Evolutionary conservation across 805 yeast genomes (phyloP), one percentile per base, ranked within the genome.

Genomic region (Saccharomyces paradoxus): DNA sequence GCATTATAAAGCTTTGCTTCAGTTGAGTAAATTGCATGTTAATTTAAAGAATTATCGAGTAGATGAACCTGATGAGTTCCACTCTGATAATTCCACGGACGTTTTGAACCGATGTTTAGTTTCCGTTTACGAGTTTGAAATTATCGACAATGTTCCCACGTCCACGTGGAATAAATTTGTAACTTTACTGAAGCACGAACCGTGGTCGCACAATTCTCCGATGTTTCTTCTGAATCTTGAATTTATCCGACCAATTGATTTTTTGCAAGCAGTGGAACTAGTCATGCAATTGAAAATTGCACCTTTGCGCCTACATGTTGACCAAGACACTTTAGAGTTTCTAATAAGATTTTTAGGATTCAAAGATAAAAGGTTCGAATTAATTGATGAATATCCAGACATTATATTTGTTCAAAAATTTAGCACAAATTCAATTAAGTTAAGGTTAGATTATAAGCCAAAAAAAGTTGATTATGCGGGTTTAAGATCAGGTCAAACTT

Each of bases 261-360:
- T 71, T 9, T 63, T 89, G 32, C 83, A 84, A n/a, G 85, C 88
- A 1, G 75, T 87, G 0, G 98, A 91, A 63, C 65, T 84, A 22
- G 71, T 80, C 1, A 56, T 89, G 49, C 71, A 75, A 27, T 73
- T 83, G 0, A 52, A 59, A 4, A 70, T 89, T 0, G 72, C 87
- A 21, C 99, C 99, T 0, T 64, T 94, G 48, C 74, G 96, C 51
- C 69, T 94, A 14, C 89, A 89, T 66, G 82, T 94, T 48, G 98
- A 94, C 68, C 99, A 94, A 67, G 98, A 92, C 63, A 88, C 97
- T 0, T 74, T 90, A 21, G 97, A 90, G 54, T 91, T 92, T 60
- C 61, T 90, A 31, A 80, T 82, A 0, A 74, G 97, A 41, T 94
- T 89, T 70, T 81, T 86, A 32, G 90, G 84, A 56, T 94, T 94